A percentile compares a stretch with the other conserved stretches of the same genome.
Evolutionary conservation across 1,139 yeast species (phyloP).

Genomic region (Yamadazyma atmosphaerica): DNA sequence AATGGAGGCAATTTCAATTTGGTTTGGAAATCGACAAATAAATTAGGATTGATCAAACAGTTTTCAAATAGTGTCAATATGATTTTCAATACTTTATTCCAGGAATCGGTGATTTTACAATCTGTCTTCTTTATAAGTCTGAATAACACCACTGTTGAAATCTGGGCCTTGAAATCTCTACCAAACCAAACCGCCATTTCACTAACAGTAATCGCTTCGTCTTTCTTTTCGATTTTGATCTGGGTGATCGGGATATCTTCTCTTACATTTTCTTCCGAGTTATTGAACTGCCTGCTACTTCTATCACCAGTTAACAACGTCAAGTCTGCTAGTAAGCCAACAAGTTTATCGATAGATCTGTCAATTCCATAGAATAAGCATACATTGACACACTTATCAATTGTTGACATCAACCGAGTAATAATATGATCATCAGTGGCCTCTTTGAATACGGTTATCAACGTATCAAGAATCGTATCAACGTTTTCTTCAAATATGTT

Average conservation of each 20-base stretch:
- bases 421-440: constrained; percentile 91
- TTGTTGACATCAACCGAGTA: constrained; percentile 80
- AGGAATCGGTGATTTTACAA: constrained; percentile 48
- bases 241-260: constrained; percentile 52
- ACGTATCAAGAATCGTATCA: constrained; percentile 62
- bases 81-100: constrained; percentile 63
- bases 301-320: constrained; percentile 48
- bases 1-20: constrained; percentile 51
- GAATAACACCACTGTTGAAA: constrained; percentile 83
- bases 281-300: constrained; percentile 15
- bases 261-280: constrained; percentile 32
- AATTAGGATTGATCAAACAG: constrained; percentile 67
- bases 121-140: constrained; percentile 66
- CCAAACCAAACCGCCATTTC: constrained; percentile 85
- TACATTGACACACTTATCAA: constrained; percentile 80
- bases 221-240: constrained; percentile 48
- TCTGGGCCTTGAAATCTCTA: constrained; percentile 85
- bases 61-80: constrained; percentile 69
- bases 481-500: constrained; percentile 66
- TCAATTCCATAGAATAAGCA: constrained; percentile 64
- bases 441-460: constrained; percentile 75
- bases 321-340: constrained; percentile 61
- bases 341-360: constrained; percentile 62
- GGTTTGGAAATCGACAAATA: constrained; percentile 64
- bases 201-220: constrained; percentile 69